Evolutionary conservation across 1,284 basidiomycete species (phyloP).

Genomic region (Ceratobasidium sp.): DNA sequence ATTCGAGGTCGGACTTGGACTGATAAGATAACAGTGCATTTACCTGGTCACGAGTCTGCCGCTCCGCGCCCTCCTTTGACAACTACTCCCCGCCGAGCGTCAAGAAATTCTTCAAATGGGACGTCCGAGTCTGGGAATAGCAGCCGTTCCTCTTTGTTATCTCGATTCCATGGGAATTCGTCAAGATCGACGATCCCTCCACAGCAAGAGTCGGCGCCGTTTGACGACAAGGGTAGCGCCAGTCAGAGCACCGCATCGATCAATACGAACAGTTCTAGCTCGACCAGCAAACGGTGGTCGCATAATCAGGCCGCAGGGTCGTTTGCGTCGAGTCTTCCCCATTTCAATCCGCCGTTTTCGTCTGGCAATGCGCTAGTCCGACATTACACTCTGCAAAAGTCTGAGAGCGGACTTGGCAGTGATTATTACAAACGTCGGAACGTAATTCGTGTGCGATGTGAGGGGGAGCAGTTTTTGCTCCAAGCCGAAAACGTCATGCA

Average conservation of each 20-base stretch:
- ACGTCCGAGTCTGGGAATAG: not conserved
- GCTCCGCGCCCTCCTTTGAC: not conserved
- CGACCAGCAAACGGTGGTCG: slow-evolving; percentile 3
- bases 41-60: slow-evolving; percentile 15
- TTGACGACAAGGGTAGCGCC: slow-evolving; percentile 8
- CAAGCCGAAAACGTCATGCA: slow-evolving; percentile 86
- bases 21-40: slow-evolving; percentile 7
- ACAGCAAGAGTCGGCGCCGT: not conserved
- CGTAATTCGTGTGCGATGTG: slow-evolving; percentile 90
- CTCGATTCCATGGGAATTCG: slow-evolving; percentile 25
- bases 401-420: slow-evolving; percentile 92
- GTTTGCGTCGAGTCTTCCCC: slow-evolving; percentile 15
- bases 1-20: not conserved
- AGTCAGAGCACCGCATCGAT: slow-evolving; percentile 8
- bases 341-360: slow-evolving; percentile 37
- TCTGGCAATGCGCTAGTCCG: slow-evolving; percentile 52
- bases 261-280: not conserved
- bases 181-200: not conserved
- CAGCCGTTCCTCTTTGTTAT: slow-evolving; percentile 27
- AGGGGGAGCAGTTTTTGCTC: slow-evolving; percentile 95
- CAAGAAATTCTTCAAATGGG: not conserved
- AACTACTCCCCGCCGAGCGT: not conserved
- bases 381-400: slow-evolving; percentile 85
- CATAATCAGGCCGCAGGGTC: slow-evolving; percentile 16
- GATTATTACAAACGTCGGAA: slow-evolving; percentile 95